phyloP scores from a whole-genome alignment of 2,329 filamentous ascomycete genomes.

The Ambrosiella cleistominuta region DNA sequence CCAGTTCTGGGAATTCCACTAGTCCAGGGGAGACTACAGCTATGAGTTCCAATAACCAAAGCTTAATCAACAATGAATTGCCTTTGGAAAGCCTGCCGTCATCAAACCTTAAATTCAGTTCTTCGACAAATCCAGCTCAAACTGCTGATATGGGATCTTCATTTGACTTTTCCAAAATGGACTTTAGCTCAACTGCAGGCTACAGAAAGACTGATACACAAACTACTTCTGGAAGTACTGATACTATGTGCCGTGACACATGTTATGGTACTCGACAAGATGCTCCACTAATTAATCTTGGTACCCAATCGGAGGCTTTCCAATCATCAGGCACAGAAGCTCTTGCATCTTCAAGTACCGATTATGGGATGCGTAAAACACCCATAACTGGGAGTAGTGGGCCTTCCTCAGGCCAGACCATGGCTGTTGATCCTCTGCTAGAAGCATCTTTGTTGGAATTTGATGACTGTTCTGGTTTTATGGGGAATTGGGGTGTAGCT shows the following conservation, averaged over 20 bases:
- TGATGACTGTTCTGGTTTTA: conserved; percentile 1
- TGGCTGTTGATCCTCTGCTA: background rate
- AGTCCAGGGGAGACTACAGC: background rate
- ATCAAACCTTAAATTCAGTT: no score
- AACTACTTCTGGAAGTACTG: background rate
- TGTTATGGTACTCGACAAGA: no score
- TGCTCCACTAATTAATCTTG: background rate
- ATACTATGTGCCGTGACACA: no score
- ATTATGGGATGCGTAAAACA: background rate
- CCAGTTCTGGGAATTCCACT: background rate
- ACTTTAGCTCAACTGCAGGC: background rate
- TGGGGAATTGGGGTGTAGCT: background rate
- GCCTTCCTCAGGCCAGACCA: background rate
- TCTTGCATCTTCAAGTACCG: background rate
- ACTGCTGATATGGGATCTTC: background rate
- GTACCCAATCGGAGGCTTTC: conserved; percentile 2
- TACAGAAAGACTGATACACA: background rate
- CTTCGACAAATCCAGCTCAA: background rate
- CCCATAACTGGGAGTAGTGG: background rate
- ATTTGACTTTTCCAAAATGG: background rate
- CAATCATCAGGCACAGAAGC: background rate
- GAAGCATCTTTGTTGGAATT: conserved; percentile 4
- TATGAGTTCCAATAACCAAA: background rate
- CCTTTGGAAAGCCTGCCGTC: no score
- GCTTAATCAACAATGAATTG: background rate